These are phyloP conservation scores for Taxillus chinensis DNA, from an alignment of 164 flowering plant genomes.

Conservation along the genomic window DNA sequence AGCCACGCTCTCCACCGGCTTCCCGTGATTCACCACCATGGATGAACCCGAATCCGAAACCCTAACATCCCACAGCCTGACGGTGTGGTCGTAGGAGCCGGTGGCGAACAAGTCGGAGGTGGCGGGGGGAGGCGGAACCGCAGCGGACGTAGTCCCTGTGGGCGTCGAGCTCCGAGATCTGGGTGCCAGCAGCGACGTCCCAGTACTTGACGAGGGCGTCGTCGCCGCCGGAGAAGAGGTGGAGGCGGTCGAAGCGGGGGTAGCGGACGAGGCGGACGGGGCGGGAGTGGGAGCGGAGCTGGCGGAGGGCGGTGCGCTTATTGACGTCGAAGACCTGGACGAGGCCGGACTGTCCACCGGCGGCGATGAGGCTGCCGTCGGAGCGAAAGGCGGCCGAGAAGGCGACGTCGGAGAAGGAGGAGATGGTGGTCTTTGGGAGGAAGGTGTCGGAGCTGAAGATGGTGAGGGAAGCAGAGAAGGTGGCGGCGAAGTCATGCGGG, in stretches of 20 bases:
- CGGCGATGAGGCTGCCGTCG: constrained; percentile 82
- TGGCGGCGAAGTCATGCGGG: constrained; percentile 55
- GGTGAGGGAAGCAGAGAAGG: constrained; percentile 61
- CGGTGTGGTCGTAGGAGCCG: constrained; percentile 85
- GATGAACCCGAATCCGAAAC: constrained; percentile 21
- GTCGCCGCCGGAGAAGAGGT: constrained; percentile 77
- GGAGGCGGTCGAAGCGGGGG: constrained; percentile 61
- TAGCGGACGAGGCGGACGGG: constrained; percentile 53
- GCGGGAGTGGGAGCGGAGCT: constrained; percentile 45
- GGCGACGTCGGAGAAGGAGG: constrained; percentile 47
- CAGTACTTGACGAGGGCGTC: constrained; percentile 76
- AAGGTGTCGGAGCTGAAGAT: constrained; percentile 40
- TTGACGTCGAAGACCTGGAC: constrained; percentile 58
- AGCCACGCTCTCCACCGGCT: constrained; percentile 67
- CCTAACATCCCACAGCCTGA: constrained; percentile 84
- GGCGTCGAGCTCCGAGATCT: constrained; percentile 32
- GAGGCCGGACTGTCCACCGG: constrained; percentile 57
- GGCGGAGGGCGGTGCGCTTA: constrained; percentile 40
- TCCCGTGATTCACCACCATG: constrained; percentile 57
- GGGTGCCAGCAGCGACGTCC: constrained; percentile 61
- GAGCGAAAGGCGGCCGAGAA: constrained; percentile 59
- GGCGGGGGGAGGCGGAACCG: constrained; percentile 72
- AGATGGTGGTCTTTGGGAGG: constrained; percentile 26
- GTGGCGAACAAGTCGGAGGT: constrained; percentile 52
- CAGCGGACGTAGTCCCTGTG: constrained; percentile 83